phyloP scores from a whole-genome alignment of 441 rosid species.

The Francoa sonchifolia region DNA sequence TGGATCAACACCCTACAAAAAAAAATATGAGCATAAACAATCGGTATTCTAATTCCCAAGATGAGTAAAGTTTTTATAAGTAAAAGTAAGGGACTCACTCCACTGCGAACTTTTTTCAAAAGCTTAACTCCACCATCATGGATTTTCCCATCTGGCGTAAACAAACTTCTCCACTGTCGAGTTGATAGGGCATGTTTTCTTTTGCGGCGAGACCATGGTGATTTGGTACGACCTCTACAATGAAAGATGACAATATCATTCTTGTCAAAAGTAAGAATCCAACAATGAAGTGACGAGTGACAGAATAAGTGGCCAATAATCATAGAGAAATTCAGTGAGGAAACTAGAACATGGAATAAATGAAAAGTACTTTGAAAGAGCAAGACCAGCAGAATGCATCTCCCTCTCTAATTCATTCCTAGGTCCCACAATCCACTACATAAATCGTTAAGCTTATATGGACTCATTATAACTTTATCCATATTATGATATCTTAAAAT shows the following conservation, averaged over 20 bases:
- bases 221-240: slow-evolving; percentile 49
- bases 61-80: no score
- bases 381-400: neutral
- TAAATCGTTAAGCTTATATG: no score
- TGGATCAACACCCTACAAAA: slow-evolving; percentile 74
- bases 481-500: no score
- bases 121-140: slow-evolving; percentile 62
- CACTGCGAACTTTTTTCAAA: slow-evolving; percentile 75
- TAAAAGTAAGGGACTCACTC: slow-evolving; percentile 38
- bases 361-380: neutral
- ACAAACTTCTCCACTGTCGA: slow-evolving; percentile 67
- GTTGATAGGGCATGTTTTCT: slow-evolving; percentile 58
- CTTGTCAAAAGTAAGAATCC: neutral
- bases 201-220: slow-evolving; percentile 88
- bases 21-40: slow-evolving; percentile 11
- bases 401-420: no score
- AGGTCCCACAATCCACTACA: no score
- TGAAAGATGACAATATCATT: neutral
- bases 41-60: no score
- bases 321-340: neutral
- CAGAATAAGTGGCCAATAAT: neutral
- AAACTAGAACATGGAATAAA: neutral
- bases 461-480: no score
- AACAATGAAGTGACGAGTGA: neutral
- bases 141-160: slow-evolving; percentile 65